phyloP scores from a whole-genome alignment of 768 basidiomycete species.

The Cantharellus cinnabarinus region DNA sequence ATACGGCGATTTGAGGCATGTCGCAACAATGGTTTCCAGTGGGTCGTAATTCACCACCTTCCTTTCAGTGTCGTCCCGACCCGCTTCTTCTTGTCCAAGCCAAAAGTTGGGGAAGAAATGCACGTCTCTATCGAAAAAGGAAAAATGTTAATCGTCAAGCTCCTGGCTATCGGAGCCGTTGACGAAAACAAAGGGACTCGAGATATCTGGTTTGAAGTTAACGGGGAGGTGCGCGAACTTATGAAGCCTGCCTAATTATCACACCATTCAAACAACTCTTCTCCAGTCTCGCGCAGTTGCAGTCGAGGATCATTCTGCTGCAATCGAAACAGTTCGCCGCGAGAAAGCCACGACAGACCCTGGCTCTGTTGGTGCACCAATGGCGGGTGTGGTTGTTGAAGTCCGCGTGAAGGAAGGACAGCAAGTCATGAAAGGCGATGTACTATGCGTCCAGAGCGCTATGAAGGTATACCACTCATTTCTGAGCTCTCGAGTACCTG shows the following conservation, averaged over 20 bases:
- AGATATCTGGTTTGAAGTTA: conserved; percentile 97
- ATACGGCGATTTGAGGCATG: conserved; percentile 83
- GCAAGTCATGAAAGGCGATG: conserved; percentile 96
- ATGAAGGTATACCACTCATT: conserved; percentile 55
- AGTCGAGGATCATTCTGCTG: conserved; percentile 93
- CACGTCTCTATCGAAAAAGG: conserved; percentile 90
- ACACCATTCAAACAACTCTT: conserved; percentile 1
- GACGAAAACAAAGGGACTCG: conserved; percentile 80
- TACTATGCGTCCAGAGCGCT: conserved; percentile 82
- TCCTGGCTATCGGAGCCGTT: conserved; percentile 89
- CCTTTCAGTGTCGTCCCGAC: conserved; percentile 68
- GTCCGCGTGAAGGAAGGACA: conserved; percentile 95
- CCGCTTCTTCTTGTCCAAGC: conserved; percentile 89
- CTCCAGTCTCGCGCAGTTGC: conserved; percentile 76
- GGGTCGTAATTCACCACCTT: conserved; percentile 2
- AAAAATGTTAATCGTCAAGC: conserved; percentile 87
- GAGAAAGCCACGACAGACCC: conserved; percentile 90
- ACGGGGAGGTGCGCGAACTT: conserved; percentile 54
- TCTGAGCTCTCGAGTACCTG: background rate
- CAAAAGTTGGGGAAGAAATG: conserved; percentile 87
- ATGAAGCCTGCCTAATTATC: conserved; percentile 2
- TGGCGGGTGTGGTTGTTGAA: conserved; percentile 97
- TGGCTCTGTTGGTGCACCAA: conserved; percentile 91
- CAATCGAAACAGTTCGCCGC: conserved; percentile 81
- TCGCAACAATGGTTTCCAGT: conserved; percentile 3